These are phyloP conservation scores for Aspergillus diversus DNA, from an alignment of 495 filamentous ascomycete genomes.

Conservation along the genomic window DNA sequence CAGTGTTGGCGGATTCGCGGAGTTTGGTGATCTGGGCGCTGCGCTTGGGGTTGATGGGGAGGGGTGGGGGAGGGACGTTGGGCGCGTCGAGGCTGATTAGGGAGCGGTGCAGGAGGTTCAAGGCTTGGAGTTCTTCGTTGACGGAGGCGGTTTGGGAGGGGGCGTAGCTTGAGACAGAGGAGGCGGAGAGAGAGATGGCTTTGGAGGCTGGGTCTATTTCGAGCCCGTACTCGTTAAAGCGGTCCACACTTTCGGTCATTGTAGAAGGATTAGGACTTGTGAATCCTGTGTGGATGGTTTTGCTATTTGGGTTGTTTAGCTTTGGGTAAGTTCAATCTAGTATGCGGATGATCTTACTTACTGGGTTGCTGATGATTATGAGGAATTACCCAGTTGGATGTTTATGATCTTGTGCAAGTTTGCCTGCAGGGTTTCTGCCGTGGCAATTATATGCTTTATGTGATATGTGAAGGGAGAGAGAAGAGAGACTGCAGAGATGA, in stretches of 20 bases:
- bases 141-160: conserved; percentile 48
- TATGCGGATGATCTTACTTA: too few species aligned
- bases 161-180: conserved; percentile 31
- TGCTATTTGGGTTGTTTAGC: conserved; percentile 9
- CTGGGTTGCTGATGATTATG: too few species aligned
- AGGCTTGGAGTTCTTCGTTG: conserved; percentile 64
- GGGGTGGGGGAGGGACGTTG: conserved; percentile 71
- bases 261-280: conserved; percentile 6
- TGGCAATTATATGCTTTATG: conserved; percentile 3
- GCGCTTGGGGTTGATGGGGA: conserved; percentile 85
- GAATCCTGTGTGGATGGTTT: background rate
- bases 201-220: conserved; percentile 77
- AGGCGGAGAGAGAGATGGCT: conserved; percentile 65
- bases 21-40: conserved; percentile 85
- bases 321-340: too few species aligned
- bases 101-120: conserved; percentile 74
- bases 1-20: conserved; percentile 81
- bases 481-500: background rate
- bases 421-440: too few species aligned
- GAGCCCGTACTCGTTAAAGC: conserved; percentile 83
- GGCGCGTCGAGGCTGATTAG: conserved; percentile 61
- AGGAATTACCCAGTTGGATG: too few species aligned
- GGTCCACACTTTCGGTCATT: conserved; percentile 57
- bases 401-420: too few species aligned
- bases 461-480: background rate